Evolutionary conservation across 345 rosid genomes (phyloP), one percentile per base, ranked within the genome.

Genomic region (Rhodamnia argentea): DNA sequence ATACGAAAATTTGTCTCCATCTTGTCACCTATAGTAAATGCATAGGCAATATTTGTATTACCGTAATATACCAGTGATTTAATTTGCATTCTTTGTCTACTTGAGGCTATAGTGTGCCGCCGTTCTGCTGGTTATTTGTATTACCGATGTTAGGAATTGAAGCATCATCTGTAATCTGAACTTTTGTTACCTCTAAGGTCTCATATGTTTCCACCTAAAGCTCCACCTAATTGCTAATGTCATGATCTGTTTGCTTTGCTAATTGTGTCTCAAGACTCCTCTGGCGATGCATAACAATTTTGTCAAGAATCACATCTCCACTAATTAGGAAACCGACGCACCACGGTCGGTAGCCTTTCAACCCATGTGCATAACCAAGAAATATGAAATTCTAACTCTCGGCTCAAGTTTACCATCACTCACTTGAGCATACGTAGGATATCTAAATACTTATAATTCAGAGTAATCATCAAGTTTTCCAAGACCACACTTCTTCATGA

Each of bases 51-150:
- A 64, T 64, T 5, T 10, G 10, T 64, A 4, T 64, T 29, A 64
- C 1, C 20, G 29, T 16, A 29, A 64, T 1, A 0, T 15, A 64
- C 5, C 2, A 1, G 6, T 64, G 3, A 42, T 64, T 64, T 29
- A 29, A 64, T 29, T 64, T 64, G 23, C 11, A 2, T 64, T 64
- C 42, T 64, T 6, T 64, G 1, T 64, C 18, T 64, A 10, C 76
- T 0, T 8, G 6, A 0, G 5, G 42, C 22, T 29, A 7, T 62
- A 62, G 5, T 29, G 40, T 15, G 75, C 11, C 14, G 0, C 18
- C 42, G 4, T 42, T 62, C 15, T 62, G 10, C 18, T 15, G 22
- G 37, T 62, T 29, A 8, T 29, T 4, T 29, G 22, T 27, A 29
- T 29, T 40, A 62, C 22, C 15, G 11, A 62, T 1, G 7, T 29